A percentile compares a stretch with the other conserved stretches of the same genome.
phyloP scores from a whole-genome alignment of 2,329 filamentous ascomycete genomes.

The Gnomoniopsis smithogilvyi region DNA sequence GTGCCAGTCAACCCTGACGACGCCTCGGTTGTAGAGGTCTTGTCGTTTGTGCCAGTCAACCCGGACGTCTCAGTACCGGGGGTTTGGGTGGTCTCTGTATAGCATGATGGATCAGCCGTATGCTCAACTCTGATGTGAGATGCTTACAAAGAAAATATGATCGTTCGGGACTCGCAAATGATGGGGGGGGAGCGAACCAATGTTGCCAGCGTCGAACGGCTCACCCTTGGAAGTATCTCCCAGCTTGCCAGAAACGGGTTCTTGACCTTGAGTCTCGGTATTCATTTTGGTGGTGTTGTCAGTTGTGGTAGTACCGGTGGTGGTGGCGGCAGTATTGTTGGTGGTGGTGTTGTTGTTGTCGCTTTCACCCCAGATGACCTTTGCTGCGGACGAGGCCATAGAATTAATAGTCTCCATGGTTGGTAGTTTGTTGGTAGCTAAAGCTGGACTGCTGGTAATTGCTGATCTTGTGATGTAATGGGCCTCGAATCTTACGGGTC shows the following conservation, averaged over 20 bases:
- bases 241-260: constrained; percentile 69
- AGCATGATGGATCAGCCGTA: neutral
- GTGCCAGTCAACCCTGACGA: neutral
- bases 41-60: neutral
- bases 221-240: constrained; percentile 67
- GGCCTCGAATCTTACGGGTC: neutral
- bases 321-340: constrained; percentile 17
- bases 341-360: constrained; percentile 21
- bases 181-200: constrained; percentile 36
- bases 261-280: constrained; percentile 39
- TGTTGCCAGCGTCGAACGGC: constrained; percentile 77
- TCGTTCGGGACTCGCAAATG: neutral
- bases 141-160: neutral
- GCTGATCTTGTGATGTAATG: neutral
- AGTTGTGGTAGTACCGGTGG: constrained; percentile 29
- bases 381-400: constrained; percentile 46
- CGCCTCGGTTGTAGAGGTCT: neutral
- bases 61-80: neutral
- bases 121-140: neutral
- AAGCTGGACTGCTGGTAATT: neutral
- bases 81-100: neutral
- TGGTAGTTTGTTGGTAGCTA: neutral
- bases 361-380: constrained; percentile 45
- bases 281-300: constrained; percentile 25
- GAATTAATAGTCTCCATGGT: constrained; percentile 64